Base-by-base conservation (phyloP, 768 basidiomycete genomes). In the Hypholoma fasciculare region DNA sequence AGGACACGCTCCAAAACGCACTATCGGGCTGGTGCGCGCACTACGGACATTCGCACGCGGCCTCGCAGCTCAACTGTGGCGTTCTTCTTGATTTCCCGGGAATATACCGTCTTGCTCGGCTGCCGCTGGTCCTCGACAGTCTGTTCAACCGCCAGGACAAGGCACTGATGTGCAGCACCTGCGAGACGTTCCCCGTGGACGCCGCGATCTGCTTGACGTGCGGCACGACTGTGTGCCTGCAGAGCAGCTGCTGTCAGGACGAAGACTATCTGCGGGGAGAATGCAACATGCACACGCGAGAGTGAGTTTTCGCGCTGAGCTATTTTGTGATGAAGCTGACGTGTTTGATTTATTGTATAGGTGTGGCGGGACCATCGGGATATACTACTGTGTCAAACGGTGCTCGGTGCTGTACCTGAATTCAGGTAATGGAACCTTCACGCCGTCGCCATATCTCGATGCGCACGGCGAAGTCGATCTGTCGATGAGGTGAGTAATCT, bases 161-260 rank as follows among this genome's bases (percentile, higher is more conserved):
- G 65, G 81, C 83, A 34, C 76, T 94, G 74, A 82, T 79, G 37
- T 99, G 97, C 70, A 72, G 71, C 17, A 81, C 84, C 37, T 99
- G 97, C 71, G 78, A 83, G 38, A 91, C 86, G 0, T 84, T 90
- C 17, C 94, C 96, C 0, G 74, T 78, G 9, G 93, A 92, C 63
- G 92, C 93, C 17, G 97, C 95, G 0, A 86, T 99, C 2, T 99
- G 97, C 70, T 71, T 98, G 60, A 79, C 95, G 51, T 99, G 97
- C 63, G 97, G 97, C 0, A 77, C 85, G 49, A 86, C 89, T 13
- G 85, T 90, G 9, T 98, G 97, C 68, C 82, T 96, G 77, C 90
- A 94, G 69, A 93, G 92, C 63, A 88, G 95, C 61, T 99, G 97
- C 67, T 99, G 97, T 69, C 77, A 80, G 62, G 94, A 94, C 61